These are phyloP conservation scores for Aspergillus hiratsukae DNA, from an alignment of 2,329 filamentous ascomycete species.

Conservation along the genomic window DNA sequence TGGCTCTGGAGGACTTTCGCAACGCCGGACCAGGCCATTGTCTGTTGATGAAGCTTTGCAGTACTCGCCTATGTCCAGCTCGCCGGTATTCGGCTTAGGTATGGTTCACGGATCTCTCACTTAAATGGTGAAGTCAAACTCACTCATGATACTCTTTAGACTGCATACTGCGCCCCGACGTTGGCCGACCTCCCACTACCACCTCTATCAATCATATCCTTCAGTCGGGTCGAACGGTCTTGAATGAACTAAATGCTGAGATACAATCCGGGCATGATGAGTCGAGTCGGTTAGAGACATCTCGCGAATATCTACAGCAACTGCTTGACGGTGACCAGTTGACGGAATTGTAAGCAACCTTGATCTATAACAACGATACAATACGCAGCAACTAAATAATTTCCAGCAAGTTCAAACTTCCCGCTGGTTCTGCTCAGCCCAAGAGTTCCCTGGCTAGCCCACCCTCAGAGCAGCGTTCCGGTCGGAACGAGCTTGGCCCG, in stretches of 20 bases:
- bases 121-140: slow-evolving; percentile 16
- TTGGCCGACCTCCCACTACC: slow-evolving; percentile 38
- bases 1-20: slow-evolving; percentile 22
- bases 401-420: slow-evolving; percentile 41
- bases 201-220: slow-evolving; percentile 46
- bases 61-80: slow-evolving; percentile 48
- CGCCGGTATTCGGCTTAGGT: slow-evolving; percentile 45
- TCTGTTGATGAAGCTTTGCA: slow-evolving; percentile 46
- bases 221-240: slow-evolving; percentile 46
- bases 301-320: slow-evolving; percentile 68
- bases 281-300: slow-evolving; percentile 65
- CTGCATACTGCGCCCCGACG: slow-evolving; percentile 39
- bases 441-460: slow-evolving; percentile 15
- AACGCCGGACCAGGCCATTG: slow-evolving; percentile 32
- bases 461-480: slow-evolving; percentile 19
- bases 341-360: slow-evolving; percentile 38
- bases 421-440: slow-evolving; percentile 22
- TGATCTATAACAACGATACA: slow-evolving; percentile 4
- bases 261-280: slow-evolving; percentile 52
- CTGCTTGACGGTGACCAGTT: slow-evolving; percentile 66
- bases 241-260: slow-evolving; percentile 69
- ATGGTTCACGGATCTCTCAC: slow-evolving; percentile 11
- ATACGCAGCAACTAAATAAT: slow-evolving; percentile 10
- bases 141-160: slow-evolving; percentile 25
- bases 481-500: slow-evolving; percentile 40